Evolutionary conservation across 2,329 filamentous ascomycete genomes (phyloP).

Genomic region (Trichoderma sp.): DNA sequence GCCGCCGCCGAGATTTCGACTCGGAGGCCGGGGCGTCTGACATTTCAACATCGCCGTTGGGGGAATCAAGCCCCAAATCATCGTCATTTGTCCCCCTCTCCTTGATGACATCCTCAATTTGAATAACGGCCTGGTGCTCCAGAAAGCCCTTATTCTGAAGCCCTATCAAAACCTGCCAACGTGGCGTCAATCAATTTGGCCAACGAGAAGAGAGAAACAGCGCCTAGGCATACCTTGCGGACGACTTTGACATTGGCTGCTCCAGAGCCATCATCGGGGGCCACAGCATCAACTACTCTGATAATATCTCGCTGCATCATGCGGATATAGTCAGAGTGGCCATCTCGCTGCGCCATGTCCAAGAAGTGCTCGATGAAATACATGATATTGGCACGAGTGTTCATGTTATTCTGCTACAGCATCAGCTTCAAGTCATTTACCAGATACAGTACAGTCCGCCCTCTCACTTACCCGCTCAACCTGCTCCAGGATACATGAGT

Average conservation of each 20-base stretch:
- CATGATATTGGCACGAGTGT: slow-evolving; percentile 97
- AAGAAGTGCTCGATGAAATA: slow-evolving; percentile 97
- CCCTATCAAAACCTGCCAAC: slow-evolving; percentile 64
- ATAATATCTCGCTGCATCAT: slow-evolving; percentile 97
- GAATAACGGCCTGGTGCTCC: slow-evolving; percentile 70
- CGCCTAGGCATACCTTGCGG: slow-evolving; percentile 63
- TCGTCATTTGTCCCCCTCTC: slow-evolving; percentile 71
- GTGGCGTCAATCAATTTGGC: neutral
- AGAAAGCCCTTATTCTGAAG: slow-evolving; percentile 74
- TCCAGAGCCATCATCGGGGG: slow-evolving; percentile 81
- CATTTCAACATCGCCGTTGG: slow-evolving; percentile 50
- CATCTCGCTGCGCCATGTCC: slow-evolving; percentile 78
- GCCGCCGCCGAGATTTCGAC: slow-evolving; percentile 42
- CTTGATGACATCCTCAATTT: slow-evolving; percentile 83
- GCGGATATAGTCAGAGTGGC: slow-evolving; percentile 78
- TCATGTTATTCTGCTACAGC: slow-evolving; percentile 79
- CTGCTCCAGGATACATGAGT: slow-evolving; percentile 96
- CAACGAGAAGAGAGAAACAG: neutral
- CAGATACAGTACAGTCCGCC: neutral
- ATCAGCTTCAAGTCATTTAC: neutral
- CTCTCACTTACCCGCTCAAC: slow-evolving; percentile 68
- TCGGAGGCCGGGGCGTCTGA: slow-evolving; percentile 49
- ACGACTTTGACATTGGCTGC: slow-evolving; percentile 94
- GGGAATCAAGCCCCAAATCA: slow-evolving; percentile 59
- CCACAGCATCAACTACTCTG: slow-evolving; percentile 88